phyloP scores from a whole-genome alignment of 2,329 filamentous ascomycete species.

The Coniella vitis region DNA sequence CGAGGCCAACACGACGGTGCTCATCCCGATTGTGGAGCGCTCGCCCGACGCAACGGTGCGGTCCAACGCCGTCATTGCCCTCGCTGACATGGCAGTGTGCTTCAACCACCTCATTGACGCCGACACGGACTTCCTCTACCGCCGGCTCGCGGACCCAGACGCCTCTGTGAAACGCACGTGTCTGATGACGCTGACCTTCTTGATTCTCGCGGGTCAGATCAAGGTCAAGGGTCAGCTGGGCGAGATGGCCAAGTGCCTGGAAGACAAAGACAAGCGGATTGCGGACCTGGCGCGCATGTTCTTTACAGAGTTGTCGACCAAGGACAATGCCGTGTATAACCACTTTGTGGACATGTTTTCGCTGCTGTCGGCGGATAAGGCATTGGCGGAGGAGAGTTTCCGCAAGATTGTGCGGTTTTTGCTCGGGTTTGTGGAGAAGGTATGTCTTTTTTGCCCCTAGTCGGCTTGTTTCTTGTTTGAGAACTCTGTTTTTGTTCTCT shows the following conservation, averaged over 20 bases:
- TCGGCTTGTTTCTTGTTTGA: not conserved
- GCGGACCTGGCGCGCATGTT: conserved; percentile 95
- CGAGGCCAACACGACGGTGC: conserved; percentile 81
- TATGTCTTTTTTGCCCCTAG: conserved; percentile 36
- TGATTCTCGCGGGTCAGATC: conserved; percentile 94
- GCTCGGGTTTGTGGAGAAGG: conserved; percentile 95
- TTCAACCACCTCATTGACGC: conserved; percentile 99
- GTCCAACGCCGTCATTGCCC: conserved; percentile 91
- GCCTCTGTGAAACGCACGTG: conserved; percentile 92
- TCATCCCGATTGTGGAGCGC: conserved; percentile 96
- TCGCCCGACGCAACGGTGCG: conserved; percentile 88
- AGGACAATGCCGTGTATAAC: conserved; percentile 98
- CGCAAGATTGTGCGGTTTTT: conserved; percentile 85
- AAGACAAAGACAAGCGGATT: conserved; percentile 91
- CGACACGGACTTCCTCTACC: conserved; percentile 96
- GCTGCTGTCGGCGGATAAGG: conserved; percentile 73
- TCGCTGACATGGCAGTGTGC: conserved; percentile 98
- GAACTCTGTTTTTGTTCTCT: not conserved
- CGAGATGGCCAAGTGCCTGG: conserved; percentile 98
- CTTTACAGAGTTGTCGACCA: conserved; percentile 94
- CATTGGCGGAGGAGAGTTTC: conserved; percentile 78
- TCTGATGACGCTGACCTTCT: conserved; percentile 95
- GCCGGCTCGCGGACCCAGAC: conserved; percentile 82
- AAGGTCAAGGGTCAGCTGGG: conserved; percentile 98
- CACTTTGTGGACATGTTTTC: conserved; percentile 99